Evolutionary conservation across 2,329 filamentous ascomycete genomes (phyloP), one percentile per base, ranked within the genome.

Genomic region (Mollisia scopiformis): DNA sequence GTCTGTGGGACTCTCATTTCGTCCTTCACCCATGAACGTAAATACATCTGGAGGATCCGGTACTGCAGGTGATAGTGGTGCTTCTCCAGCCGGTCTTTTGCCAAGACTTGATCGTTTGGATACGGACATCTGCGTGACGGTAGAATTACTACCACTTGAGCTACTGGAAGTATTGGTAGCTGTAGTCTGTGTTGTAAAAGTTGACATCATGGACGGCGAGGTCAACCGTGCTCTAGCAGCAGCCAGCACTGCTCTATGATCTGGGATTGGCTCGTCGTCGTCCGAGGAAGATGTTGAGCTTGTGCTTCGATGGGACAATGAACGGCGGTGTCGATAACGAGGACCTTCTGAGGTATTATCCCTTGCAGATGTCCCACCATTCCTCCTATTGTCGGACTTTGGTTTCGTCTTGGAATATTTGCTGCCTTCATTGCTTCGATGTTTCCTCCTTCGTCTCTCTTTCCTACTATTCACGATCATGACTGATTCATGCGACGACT

Each of bases 91-190:
- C 21, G 66, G 16, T 33, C 65, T 62, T 46, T 68, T 69, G 11
- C 52, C 58, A 8, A 41, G 10, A 49, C 25, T 64, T 47, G 58
- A 57, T 53, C 60, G 63, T 65, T 66, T 70, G 10, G 55, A 67
- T 8, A 72, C 67, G 11, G 73, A 73, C n/a, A 66, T 63, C 55
- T 73, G 75, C 4, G 75, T 79, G 23, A 78, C 69, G 3, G 78
- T 79, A 8, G 77, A 77, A 59, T 73, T 74, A 62, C 77, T 79
- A 31, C 75, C 76, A 59, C 73, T 78, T 8, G 78, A 79, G 52
- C 73, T 73, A 33, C 73, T 73, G 0, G 77, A 77, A 11, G 74
- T 74, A 56, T 71, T 74, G 2, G 74, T 74, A 25, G 66, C 64
- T 1, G 67, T 68, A 0, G 73, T 69, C 10, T 71, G 46, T 37